These are phyloP conservation scores for Zopfia rhizophila DNA, from an alignment of 2,329 filamentous ascomycete species.

Conservation along the genomic window DNA sequence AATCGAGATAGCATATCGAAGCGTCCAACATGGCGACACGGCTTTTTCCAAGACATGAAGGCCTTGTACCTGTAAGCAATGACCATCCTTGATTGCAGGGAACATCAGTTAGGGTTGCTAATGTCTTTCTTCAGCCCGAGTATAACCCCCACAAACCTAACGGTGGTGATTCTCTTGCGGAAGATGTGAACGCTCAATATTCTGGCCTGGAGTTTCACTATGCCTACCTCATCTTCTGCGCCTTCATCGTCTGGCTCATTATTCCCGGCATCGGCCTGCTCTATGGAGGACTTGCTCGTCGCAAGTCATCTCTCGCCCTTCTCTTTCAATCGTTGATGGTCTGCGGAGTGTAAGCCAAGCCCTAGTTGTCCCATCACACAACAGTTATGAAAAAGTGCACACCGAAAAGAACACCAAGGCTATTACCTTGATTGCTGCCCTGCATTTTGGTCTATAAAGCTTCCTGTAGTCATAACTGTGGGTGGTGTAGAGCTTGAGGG, in stretches of 20 bases:
- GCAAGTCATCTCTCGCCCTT: constrained; percentile 70
- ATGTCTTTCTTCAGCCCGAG: constrained; percentile 43
- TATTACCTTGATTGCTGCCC: too few species aligned
- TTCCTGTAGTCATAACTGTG: too few species aligned
- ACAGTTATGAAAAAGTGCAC: neutral
- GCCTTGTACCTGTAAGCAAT: neutral
- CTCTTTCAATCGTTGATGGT: constrained; percentile 72
- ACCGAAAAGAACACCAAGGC: too few species aligned
- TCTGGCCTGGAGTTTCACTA: constrained; percentile 70
- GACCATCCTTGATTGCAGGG: neutral
- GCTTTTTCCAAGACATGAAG: too few species aligned
- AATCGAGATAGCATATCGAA: constrained; percentile 2
- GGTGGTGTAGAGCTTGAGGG: too few species aligned
- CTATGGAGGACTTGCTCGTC: constrained; percentile 70
- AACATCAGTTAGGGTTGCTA: too few species aligned
- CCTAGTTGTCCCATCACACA: neutral
- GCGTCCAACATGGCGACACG: constrained; percentile 8
- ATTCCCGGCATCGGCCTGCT: constrained; percentile 73
- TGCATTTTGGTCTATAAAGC: too few species aligned
- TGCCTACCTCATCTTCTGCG: constrained; percentile 68
- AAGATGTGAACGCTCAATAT: constrained; percentile 69
- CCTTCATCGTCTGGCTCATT: constrained; percentile 72
- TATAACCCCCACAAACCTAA: constrained; percentile 58
- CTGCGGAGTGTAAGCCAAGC: constrained; percentile 57
- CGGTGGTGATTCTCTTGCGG: constrained; percentile 64